These are phyloP conservation scores for Penicillium argentinense DNA, from an alignment of 495 filamentous ascomycete genomes.

Conservation along the genomic window DNA sequence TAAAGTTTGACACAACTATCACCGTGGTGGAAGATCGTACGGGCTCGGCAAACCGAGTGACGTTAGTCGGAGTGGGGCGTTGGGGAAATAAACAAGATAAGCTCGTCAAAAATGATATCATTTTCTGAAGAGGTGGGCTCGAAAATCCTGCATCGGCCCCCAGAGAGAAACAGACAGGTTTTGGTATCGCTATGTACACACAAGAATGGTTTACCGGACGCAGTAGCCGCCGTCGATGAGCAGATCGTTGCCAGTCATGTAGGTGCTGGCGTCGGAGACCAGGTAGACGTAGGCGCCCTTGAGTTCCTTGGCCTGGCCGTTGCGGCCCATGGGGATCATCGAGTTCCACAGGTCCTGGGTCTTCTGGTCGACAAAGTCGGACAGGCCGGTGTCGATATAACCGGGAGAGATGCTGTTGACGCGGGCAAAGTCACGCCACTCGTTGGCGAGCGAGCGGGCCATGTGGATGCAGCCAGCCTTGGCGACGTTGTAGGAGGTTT, in stretches of 20 bases:
- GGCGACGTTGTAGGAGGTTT: constrained; percentile 78
- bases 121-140: neutral
- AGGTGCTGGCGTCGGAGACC: constrained; percentile 71
- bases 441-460: constrained; percentile 64
- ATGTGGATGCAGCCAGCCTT: constrained; percentile 63
- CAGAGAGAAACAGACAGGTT: constrained; percentile 1
- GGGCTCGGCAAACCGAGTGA: too few relatives aligned
- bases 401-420: constrained; percentile 74
- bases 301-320: constrained; percentile 76
- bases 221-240: constrained; percentile 67
- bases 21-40: too few relatives aligned
- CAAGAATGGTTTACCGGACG: constrained; percentile 35
- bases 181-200: neutral
- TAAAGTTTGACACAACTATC: too few relatives aligned
- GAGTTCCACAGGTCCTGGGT: constrained; percentile 66
- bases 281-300: constrained; percentile 84
- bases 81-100: constrained; percentile 1
- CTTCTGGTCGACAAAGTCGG: constrained; percentile 71
- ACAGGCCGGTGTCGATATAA: constrained; percentile 78
- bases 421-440: constrained; percentile 76
- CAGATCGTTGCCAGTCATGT: constrained; percentile 80
- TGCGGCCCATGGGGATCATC: constrained; percentile 76
- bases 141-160: neutral
- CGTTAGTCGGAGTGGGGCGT: neutral
- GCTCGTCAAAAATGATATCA: neutral